These are phyloP conservation scores for Marasmius oreades DNA, from an alignment of 1,284 basidiomycete genomes.

Conservation along the genomic window DNA sequence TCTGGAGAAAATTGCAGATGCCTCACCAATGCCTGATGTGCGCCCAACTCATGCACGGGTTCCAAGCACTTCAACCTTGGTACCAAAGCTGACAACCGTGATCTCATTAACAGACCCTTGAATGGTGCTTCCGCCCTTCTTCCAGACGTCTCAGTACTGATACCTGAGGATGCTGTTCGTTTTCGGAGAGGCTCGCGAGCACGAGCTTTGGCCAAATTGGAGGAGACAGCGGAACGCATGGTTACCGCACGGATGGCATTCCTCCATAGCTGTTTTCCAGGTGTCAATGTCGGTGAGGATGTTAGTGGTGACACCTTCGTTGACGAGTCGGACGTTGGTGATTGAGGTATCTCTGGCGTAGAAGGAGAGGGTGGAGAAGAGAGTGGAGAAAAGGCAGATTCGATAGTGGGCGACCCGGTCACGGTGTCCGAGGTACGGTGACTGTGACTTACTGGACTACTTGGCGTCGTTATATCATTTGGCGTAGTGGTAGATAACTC, in stretches of 20 bases:
- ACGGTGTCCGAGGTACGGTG: conserved; percentile 5
- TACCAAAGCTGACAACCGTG: conserved; percentile 51
- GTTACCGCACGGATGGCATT: conserved; percentile 28
- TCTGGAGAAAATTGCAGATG: conserved; percentile 73
- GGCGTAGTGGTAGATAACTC: conserved; percentile 5
- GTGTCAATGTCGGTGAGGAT: background rate
- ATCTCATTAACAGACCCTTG: conserved; percentile 38
- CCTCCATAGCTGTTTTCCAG: conserved; percentile 25
- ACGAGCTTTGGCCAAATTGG: conserved; percentile 15
- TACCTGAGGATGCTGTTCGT: conserved; percentile 41
- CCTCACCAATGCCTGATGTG: conserved; percentile 62
- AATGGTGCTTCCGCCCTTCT: conserved; percentile 29
- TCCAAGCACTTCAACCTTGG: conserved; percentile 56
- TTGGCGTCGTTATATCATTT: background rate
- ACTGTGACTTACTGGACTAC: background rate
- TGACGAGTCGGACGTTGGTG: background rate
- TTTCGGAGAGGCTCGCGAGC: conserved; percentile 29
- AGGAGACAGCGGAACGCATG: conserved; percentile 26
- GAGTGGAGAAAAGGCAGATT: background rate
- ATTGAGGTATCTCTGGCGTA: background rate
- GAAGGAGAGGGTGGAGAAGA: background rate
- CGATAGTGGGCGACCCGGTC: background rate
- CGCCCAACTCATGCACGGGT: conserved; percentile 57
- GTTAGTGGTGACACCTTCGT: background rate
- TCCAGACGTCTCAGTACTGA: background rate